phyloP scores from a whole-genome alignment of 2,329 filamentous ascomycete genomes.

The Thermomyces lanuginosus region DNA sequence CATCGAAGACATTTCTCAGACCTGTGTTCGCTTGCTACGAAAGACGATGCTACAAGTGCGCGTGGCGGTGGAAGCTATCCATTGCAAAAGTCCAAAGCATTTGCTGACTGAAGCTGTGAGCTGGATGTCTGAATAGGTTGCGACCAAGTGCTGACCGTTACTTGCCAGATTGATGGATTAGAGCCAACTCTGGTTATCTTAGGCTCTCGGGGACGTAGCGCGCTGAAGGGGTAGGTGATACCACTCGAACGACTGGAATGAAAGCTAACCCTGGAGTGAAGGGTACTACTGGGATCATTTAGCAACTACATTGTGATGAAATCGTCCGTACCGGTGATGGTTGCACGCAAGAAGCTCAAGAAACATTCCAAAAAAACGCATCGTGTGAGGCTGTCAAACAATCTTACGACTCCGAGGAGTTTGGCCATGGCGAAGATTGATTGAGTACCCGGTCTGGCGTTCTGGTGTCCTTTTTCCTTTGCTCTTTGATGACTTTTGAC shows the following conservation, averaged over 20 bases:
- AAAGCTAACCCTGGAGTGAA: no score
- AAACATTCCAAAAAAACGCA: slow-evolving; percentile 67
- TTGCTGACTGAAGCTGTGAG: slow-evolving; percentile 78
- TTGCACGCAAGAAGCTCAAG: slow-evolving; percentile 73
- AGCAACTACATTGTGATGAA: slow-evolving; percentile 96
- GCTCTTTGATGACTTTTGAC: not conserved
- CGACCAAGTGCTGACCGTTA: not conserved
- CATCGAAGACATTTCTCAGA: slow-evolving; percentile 67
- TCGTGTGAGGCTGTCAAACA: slow-evolving; percentile 64
- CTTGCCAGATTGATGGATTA: slow-evolving; percentile 62
- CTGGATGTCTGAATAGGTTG: slow-evolving; percentile 8
- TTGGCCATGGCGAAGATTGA: slow-evolving; percentile 62
- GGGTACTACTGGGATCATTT: slow-evolving; percentile 87
- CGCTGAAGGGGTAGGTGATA: slow-evolving; percentile 65
- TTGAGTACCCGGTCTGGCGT: slow-evolving; percentile 19
- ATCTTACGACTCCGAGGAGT: slow-evolving; percentile 53
- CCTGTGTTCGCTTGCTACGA: slow-evolving; percentile 67
- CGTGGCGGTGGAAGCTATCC: slow-evolving; percentile 87
- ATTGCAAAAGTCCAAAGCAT: slow-evolving; percentile 95
- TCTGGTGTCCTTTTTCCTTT: not conserved
- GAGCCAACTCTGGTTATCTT: slow-evolving; percentile 85
- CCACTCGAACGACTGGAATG: no score
- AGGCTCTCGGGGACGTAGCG: slow-evolving; percentile 77
- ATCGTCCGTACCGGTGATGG: slow-evolving; percentile 94
- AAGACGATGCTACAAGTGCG: slow-evolving; percentile 87